Percentiles rank a stretch among this genome's conserved stretches.
Conservation (phyloP, 1,139 yeast genomes). For the Casaregolazyma lundiana region DNA sequence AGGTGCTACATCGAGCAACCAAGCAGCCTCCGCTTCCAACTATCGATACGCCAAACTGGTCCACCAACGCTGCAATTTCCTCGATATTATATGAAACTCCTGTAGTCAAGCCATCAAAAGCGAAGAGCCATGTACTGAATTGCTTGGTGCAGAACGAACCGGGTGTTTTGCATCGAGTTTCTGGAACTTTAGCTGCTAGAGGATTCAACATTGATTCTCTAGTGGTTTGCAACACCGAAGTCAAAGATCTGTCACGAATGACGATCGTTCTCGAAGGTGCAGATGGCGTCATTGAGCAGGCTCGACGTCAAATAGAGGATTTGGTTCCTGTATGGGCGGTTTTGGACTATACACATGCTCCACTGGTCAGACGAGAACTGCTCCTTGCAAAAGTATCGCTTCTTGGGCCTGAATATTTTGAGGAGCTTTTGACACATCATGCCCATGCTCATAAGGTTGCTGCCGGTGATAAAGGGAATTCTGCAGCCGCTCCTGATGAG, state of each 20-base stretch:
- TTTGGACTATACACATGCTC: conserved; percentile 84
- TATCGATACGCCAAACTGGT: conserved; percentile 92
- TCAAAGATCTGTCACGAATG: conserved; percentile 92
- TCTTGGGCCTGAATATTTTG: conserved; percentile 95
- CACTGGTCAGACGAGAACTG: conserved; percentile 85
- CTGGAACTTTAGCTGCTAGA: conserved; percentile 95
- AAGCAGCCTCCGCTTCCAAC: conserved; percentile 91
- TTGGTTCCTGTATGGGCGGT: conserved; percentile 98
- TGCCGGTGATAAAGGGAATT: conserved; percentile 27
- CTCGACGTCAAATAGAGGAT: conserved; percentile 97
- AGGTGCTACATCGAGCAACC: conserved; percentile 75
- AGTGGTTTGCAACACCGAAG: conserved; percentile 96
- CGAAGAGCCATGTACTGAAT: conserved; percentile 76
- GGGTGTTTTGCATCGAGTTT: conserved; percentile 88
- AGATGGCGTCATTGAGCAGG: conserved; percentile 95
- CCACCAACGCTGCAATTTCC: conserved; percentile 92
- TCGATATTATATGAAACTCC: conserved; percentile 95
- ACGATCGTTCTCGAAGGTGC: conserved; percentile 92
- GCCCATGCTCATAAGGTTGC: conserved; percentile 40
- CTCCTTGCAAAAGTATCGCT: conserved; percentile 86
- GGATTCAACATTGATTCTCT: conserved; percentile 97
- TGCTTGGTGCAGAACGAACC: conserved; percentile 98
- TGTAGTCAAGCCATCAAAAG: conserved; percentile 46
- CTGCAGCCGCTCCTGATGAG: conserved; percentile 15
- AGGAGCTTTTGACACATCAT: conserved; percentile 88